phyloP scores from a whole-genome alignment of 768 basidiomycete species.

The Holtermannia corniformis region DNA sequence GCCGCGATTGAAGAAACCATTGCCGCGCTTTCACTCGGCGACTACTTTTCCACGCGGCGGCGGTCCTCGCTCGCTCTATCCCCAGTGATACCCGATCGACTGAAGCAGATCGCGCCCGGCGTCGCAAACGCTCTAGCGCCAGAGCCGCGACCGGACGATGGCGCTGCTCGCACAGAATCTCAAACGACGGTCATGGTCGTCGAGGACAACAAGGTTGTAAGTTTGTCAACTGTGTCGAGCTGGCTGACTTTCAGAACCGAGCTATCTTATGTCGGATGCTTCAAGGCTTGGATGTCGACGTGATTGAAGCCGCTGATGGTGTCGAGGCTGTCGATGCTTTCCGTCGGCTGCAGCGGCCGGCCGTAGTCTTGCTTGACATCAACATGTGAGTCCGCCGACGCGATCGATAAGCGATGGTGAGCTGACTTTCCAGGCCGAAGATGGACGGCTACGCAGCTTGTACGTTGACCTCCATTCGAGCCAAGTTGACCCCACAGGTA shows the following conservation, averaged over 20 bases:
- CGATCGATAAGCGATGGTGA: not conserved
- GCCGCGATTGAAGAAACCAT: conserved; percentile 23
- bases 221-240: not conserved
- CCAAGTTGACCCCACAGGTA: not conserved
- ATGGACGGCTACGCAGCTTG: conserved; percentile 34
- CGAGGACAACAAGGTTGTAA: conserved; percentile 19
- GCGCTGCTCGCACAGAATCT: conserved; percentile 8
- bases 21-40: conserved; percentile 22
- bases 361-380: conserved; percentile 31
- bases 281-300: conserved; percentile 9
- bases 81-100: not conserved
- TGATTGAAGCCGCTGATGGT: conserved; percentile 32
- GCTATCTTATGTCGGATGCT: conserved; percentile 4
- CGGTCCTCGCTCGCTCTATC: not conserved
- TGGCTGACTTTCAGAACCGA: not conserved
- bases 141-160: not conserved
- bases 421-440: conserved; percentile 18
- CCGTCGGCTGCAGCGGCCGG: conserved; percentile 7
- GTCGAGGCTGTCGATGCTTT: conserved; percentile 26
- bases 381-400: conserved; percentile 36
- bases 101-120: not conserved
- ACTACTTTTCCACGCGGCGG: conserved; percentile 24
- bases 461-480: not conserved
- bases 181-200: conserved; percentile 27
- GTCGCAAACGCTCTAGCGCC: not conserved